phyloP scores from a whole-genome alignment of 306 rosid genomes.

The Styphnolobium japonicum region DNA sequence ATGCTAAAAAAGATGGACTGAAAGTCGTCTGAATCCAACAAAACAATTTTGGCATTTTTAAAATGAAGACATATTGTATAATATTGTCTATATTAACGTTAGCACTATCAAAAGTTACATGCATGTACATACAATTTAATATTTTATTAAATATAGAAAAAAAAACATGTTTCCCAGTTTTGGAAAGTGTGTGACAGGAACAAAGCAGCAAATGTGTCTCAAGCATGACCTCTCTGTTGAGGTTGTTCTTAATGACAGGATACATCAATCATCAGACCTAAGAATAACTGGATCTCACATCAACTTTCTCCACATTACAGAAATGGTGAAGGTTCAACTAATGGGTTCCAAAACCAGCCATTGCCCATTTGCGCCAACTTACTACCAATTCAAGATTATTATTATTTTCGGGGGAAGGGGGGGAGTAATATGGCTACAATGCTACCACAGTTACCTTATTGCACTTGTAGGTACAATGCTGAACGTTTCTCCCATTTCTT shows the following conservation, averaged over 20 bases:
- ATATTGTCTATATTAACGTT: neutral
- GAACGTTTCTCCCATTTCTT: constrained; percentile 92
- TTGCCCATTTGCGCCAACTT: neutral
- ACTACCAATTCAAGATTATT: neutral
- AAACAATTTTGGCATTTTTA: neutral
- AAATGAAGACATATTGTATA: neutral
- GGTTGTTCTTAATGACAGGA: neutral
- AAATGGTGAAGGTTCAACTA: constrained; percentile 12
- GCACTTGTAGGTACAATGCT: constrained; percentile 98
- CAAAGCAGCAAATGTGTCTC: neutral
- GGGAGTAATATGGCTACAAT: neutral
- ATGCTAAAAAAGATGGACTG: neutral
- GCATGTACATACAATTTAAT: neutral
- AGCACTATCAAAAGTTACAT: neutral
- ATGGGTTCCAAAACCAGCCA: constrained; percentile 7
- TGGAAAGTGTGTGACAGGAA: neutral
- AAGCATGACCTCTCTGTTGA: neutral
- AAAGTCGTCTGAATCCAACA: neutral
- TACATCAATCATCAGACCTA: neutral
- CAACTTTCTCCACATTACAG: neutral
- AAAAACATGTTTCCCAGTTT: neutral
- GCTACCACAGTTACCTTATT: constrained; percentile 54
- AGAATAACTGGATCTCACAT: neutral
- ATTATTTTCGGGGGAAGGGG: neutral
- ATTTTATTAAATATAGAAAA: neutral